Evolutionary conservation across 2,329 filamentous ascomycete species (phyloP), one percentile per base, ranked within the genome.

Genomic region (Mycocentrospora acerina): DNA sequence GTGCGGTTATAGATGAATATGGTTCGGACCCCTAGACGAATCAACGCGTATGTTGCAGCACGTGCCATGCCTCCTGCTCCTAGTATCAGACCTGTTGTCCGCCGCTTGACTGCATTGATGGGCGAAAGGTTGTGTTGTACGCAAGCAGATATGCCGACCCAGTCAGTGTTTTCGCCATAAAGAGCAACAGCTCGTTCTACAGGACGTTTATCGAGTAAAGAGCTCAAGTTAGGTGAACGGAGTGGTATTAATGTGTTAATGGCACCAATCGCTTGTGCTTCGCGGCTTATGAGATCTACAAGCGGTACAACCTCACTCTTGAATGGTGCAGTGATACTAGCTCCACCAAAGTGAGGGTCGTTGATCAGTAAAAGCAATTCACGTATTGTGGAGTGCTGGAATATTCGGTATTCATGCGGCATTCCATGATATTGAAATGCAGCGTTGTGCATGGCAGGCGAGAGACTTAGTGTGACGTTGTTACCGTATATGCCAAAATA

Each of bases 51-150:
- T 6, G 24, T 35, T 11, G 32, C 32, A 28, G 32, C 32, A 35
- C 32, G 32, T 28, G 32, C 32, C 32, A 35, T 35, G 3, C 32
- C 32, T n/a, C 32, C 32, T 22, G 32, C 24, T n/a, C 32, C 32
- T n/a, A 35, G 12, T 13, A 35, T 17, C 10, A 35, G 32, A 13
- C 24, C 32, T 19, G 32, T 35, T n/a, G 32, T 35, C 6, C 11
- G 27, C 1, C 15, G 9, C 14, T 25, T 35, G 24, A 35, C 22
- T n/a, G 32, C 32, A n/a, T 35, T 35, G 16, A 35, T 26, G 3
- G 32, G 32, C 15, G 32, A 35, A 11, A 35, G 32, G 24, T 35
- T 29, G 9, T 28, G 17, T 8, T 17, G 24, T 8, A 35, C n/a
- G 12, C 32, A 35, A 14, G 27, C 24, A 8, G 15, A 28, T 4